Base-by-base conservation (phyloP, 805 yeast genomes). In the Wickerhamia fluorescens region DNA sequence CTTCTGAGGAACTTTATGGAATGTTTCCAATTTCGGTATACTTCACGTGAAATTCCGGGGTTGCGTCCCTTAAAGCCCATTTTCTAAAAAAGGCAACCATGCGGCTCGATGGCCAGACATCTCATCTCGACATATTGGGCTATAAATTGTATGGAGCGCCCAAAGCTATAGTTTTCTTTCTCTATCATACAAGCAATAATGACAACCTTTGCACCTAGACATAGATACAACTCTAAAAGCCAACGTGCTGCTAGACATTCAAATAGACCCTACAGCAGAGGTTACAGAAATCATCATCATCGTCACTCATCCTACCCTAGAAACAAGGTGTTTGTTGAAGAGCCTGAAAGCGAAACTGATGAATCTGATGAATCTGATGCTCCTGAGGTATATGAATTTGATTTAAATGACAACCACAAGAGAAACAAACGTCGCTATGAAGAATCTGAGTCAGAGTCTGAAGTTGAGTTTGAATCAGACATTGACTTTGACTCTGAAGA, bases 241-340 rank as follows among this genome's bases (percentile, higher is more conserved):
- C 14, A 16, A 16, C 31, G 28, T 20, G 12, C 23, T 23, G 35
- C 32, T 8, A 18, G 20, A 18, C 10, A 7, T 18, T 7, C 20
- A 8, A 8, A 7, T 10, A 14, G 18, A 14, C 28, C 33, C 26
- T 22, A 24, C 16, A 21, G 23, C 16, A 33, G 16, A 16, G 30
- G 27, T 43, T 58, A 57, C 42, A 47, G 61, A 39, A 50, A 46
- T 17, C 53, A 58, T 38, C 52, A 44, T 36, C 24, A 23, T 13
- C 16, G 15, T 22, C 29, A 20, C 18, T 53, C 57, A 31, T 45
- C 47, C 23, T 63, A 58, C 37, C 65, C 56, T 7, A 47, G 50
- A 10, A 43, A 49, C 19, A 45, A 42, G 23, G 66, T 58, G n/a
- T 61, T 45, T 34, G 62, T 63, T 19, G 70, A 63, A 48, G 70